A percentile compares a stretch with the other conserved stretches of the same genome.
phyloP scores from a whole-genome alignment of 352 stramenopile species.

The Saprolegnia diclina region DNA sequence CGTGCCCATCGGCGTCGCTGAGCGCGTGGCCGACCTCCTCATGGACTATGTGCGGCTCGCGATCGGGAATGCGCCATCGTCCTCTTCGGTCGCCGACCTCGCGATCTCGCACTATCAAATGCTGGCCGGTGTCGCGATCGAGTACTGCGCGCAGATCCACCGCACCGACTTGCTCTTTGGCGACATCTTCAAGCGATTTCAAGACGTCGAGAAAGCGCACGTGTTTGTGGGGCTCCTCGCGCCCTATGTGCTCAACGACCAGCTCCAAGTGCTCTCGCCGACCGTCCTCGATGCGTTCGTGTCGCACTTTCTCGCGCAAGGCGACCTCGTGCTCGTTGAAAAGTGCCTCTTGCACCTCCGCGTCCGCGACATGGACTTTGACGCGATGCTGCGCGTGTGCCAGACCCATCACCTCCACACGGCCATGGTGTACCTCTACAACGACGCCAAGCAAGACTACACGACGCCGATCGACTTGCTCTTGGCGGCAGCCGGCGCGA shows the following conservation, averaged over 20 bases:
- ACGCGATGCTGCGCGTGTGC: slow-evolving; percentile 91
- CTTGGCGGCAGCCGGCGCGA: slow-evolving; percentile 50
- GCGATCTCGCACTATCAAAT: slow-evolving; percentile 94
- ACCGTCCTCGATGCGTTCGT: slow-evolving; percentile 92
- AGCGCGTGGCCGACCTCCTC: slow-evolving; percentile 80
- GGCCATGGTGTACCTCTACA: slow-evolving; percentile 94
- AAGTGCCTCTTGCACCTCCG: slow-evolving; percentile 93
- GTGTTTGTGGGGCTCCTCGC: slow-evolving; percentile 92
- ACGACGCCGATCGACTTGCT: slow-evolving; percentile 88
- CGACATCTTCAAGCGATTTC: slow-evolving; percentile 84
- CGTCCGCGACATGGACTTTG: slow-evolving; percentile 90
- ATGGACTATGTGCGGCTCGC: slow-evolving; percentile 87
- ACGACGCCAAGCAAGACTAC: slow-evolving; percentile 89
- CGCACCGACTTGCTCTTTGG: slow-evolving; percentile 81
- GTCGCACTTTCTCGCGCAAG: slow-evolving; percentile 54
- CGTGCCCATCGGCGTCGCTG: slow-evolving; percentile 83
- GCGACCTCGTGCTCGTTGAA: slow-evolving; percentile 73
- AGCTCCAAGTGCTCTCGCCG: slow-evolving; percentile 86
- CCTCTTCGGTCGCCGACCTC: slow-evolving; percentile 50
- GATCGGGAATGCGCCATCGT: slow-evolving; percentile 71
- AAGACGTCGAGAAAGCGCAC: slow-evolving; percentile 70
- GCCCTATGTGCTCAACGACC: slow-evolving; percentile 92
- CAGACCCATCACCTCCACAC: slow-evolving; percentile 90
- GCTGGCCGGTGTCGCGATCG: slow-evolving; percentile 93
- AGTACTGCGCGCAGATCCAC: slow-evolving; percentile 90